Conservation (phyloP, 208 protist genomes). For the Trypanosoma brucei region DNA sequence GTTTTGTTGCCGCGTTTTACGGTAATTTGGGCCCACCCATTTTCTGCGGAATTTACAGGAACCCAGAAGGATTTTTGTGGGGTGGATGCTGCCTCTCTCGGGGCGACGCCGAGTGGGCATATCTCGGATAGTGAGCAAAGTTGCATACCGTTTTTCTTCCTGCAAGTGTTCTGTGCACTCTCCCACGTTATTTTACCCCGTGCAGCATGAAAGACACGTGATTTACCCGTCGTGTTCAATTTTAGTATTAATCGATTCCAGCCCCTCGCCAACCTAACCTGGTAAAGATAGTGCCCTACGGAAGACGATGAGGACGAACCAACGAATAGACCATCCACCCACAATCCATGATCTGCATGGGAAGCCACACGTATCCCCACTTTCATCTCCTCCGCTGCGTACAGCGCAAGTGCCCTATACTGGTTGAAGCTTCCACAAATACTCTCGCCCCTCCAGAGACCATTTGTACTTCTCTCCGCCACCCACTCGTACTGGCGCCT, state of each 20-base stretch:
- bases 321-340: slow-evolving; percentile 5
- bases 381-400: slow-evolving; percentile 3
- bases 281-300: neutral
- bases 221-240: slow-evolving; percentile 1
- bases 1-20: neutral
- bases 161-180: neutral
- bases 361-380: neutral
- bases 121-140: slow-evolving; percentile 8
- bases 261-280: neutral
- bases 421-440: slow-evolving; percentile 10
- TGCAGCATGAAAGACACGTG: neutral
- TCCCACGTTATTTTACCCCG: neutral
- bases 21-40: neutral
- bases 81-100: neutral
- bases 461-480: neutral
- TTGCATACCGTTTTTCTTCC: neutral
- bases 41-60: neutral
- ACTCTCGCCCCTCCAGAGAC: slow-evolving; percentile 1
- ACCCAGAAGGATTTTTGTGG: neutral
- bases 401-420: slow-evolving; percentile 13
- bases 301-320: neutral
- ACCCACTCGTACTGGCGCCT: slow-evolving; percentile 5
- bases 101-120: slow-evolving; percentile 8
- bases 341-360: slow-evolving; percentile 5
- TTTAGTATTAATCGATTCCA: slow-evolving; percentile 11